Conservation (phyloP, 176 grass and related monocot genomes). For the Triticum urartu region DNA sequence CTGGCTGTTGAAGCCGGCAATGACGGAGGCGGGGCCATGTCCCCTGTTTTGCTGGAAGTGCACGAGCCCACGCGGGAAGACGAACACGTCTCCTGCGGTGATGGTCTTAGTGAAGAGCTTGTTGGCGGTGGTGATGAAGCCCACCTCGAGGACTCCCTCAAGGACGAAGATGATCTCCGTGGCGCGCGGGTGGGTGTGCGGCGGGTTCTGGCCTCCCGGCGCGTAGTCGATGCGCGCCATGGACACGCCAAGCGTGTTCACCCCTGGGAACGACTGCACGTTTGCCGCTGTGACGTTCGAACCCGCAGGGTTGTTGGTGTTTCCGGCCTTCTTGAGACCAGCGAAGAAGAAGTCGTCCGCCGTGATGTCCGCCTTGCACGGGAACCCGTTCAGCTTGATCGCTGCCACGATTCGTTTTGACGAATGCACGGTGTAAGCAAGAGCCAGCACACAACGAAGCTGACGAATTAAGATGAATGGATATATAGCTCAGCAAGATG, state of each 20-base stretch:
- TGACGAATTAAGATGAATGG: not conserved
- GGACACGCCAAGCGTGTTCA: constrained; percentile 76
- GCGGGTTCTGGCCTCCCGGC: constrained; percentile 51
- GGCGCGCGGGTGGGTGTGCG: constrained; percentile 76
- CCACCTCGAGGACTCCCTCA: constrained; percentile 61
- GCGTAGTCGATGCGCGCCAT: constrained; percentile 75
- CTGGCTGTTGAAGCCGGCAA: constrained; percentile 80
- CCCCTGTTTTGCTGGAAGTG: too few relatives aligned
- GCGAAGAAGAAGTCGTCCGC: constrained; percentile 66
- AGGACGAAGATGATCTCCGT: constrained; percentile 76
- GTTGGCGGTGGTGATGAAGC: constrained; percentile 75
- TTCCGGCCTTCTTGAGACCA: constrained; percentile 35
- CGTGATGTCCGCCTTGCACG: constrained; percentile 57
- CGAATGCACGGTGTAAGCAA: too few relatives aligned
- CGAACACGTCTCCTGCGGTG: too few relatives aligned
- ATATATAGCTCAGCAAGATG: too few relatives aligned
- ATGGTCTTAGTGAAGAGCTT: constrained; percentile 30
- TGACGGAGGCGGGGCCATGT: constrained; percentile 28
- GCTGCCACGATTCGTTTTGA: constrained; percentile 20
- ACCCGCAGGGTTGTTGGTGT: constrained; percentile 46
- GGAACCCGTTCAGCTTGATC: constrained; percentile 63
- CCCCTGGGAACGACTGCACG: constrained; percentile 45
- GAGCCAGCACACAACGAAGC: not conserved
- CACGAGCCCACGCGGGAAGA: too few relatives aligned
- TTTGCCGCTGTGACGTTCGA: constrained; percentile 49